Base-by-base conservation (phyloP, 805 yeast species). In the Ogataea pilisensis region DNA sequence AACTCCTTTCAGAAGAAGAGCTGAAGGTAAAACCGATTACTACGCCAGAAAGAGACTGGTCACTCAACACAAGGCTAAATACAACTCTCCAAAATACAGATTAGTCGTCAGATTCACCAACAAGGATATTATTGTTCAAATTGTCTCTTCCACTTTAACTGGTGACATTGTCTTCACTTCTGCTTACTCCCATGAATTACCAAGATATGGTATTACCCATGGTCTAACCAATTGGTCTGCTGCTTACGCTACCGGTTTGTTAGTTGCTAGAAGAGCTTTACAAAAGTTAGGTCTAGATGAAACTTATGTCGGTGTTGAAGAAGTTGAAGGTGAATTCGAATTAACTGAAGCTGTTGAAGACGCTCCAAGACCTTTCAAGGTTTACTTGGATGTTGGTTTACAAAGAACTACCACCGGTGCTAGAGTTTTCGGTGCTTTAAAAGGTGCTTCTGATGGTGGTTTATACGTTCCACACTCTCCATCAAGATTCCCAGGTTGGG, bases 401-500 rank as follows among this genome's bases (percentile, higher is more conserved):
- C 95, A 89, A 77, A 90, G 99, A 85, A 89, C 99, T 77, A 93
- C 99, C 78, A 90, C 98, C 66, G 99, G 99, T 88, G 97, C 98
- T 69, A 87, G 95, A 76, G 81, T 93, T 72, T 93, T 93, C 66
- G 99, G 98, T 87, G 97, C 93, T 68, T 79, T 93, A 68, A 93
- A 93, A 85, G 99, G 99, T 85, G 99, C 99, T 67, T 91, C 98
- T 54, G 99, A 93, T 72, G 99, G 99, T 86, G 99, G 99, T 65
- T 80, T 93, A 66, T 88, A 85, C 90, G 79, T 93, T 69, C 99
- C 99, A 61, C 99, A 93, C 90, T 88, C 95, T 63, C 86, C 95
- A 69, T 90, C 90, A 82, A 90, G 99, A 85, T 93, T 90, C 96
- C 99, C 99, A 75, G 99, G 99, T 78, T 93, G 91, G 95, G 99